These are phyloP conservation scores for Aphanoascus verrucosus DNA, from an alignment of 2,329 filamentous ascomycete genomes.

Conservation along the genomic window DNA sequence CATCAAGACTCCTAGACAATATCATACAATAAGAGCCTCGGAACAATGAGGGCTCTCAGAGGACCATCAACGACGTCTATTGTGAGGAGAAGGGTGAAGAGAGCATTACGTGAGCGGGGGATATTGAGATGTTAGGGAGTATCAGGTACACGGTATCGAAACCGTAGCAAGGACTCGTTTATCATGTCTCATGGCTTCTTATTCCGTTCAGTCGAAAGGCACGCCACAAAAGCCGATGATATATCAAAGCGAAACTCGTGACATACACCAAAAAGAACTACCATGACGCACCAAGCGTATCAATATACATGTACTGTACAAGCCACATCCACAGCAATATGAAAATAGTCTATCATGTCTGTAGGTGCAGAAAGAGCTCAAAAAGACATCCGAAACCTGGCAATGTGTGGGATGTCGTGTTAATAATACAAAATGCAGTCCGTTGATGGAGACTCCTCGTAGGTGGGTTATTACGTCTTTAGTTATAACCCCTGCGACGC, in stretches of 20 bases:
- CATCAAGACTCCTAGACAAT: too few species aligned
- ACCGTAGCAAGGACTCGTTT: too few species aligned
- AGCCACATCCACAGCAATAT: not conserved
- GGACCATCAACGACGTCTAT: too few species aligned
- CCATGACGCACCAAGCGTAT: not conserved
- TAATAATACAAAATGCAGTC: conserved; percentile 5
- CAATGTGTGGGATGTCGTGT: not conserved
- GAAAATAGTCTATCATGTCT: not conserved
- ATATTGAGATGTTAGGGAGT: too few species aligned
- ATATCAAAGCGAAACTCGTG: not conserved
- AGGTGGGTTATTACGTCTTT: conserved; percentile 11
- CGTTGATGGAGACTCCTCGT: not conserved
- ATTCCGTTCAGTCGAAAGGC: too few species aligned
- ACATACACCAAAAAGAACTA: not conserved
- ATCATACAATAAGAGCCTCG: too few species aligned
- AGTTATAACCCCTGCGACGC: conserved; percentile 57
- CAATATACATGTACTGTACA: not conserved
- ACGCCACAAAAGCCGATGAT: not conserved
- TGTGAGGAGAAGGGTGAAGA: too few species aligned
- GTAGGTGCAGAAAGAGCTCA: not conserved
- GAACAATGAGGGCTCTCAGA: too few species aligned
- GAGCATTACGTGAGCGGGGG: too few species aligned
- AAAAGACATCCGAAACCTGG: not conserved
- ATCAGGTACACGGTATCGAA: too few species aligned
- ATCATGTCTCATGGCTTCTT: too few species aligned